Evolutionary conservation across 208 protist genomes (phyloP), one percentile per base, ranked within the genome.

Genomic region (Leishmania guyanensis): DNA sequence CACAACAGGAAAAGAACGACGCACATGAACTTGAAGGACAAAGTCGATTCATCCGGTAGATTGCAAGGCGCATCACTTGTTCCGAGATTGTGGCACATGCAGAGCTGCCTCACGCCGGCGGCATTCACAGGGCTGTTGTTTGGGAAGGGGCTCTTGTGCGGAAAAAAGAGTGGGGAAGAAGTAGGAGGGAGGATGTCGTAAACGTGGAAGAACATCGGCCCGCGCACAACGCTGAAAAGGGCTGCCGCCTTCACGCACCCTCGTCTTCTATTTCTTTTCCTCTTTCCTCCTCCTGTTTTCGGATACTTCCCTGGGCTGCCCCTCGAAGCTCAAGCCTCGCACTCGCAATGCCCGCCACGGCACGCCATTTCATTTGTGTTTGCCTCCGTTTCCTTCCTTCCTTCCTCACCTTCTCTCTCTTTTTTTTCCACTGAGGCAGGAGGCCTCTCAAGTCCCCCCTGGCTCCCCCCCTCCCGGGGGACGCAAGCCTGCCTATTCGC

Each of bases 301-400:
- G 62, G 29, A 33, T 39, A 39, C 29, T 4, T 2, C 53, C 53
- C 53, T 69, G 12, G 14, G 16, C 36, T 29, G 26, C 26, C 26
- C 4, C 29, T 14, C 64, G 2, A 14, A 12, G 8, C 64, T 69
- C 64, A 43, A 6, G 26, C 14, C 64, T 17, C 26, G 64, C 29
- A 43, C 29, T 48, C 8, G 64, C n/a, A 69, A 17, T 69, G 64
- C 29, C 64, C n/a, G 33, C 26, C 29, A n/a, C 22, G 26, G 20
- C 22, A 65, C 16, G 26, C 2, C 26, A 65, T 26, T 33, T 12
- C 20, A 10, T 26, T n/a, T 48, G 22, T 76, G 43, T 50, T 79
- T 22, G 39, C 78, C 77, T 51, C 53, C 81, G 65, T 71, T 81
- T 66, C 60, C 85, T 83, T 50, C 85, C 77, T 2, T 79, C 79